Evolutionary conservation across 441 rosid genomes (phyloP).

Genomic region (Biscutella laevigata): DNA sequence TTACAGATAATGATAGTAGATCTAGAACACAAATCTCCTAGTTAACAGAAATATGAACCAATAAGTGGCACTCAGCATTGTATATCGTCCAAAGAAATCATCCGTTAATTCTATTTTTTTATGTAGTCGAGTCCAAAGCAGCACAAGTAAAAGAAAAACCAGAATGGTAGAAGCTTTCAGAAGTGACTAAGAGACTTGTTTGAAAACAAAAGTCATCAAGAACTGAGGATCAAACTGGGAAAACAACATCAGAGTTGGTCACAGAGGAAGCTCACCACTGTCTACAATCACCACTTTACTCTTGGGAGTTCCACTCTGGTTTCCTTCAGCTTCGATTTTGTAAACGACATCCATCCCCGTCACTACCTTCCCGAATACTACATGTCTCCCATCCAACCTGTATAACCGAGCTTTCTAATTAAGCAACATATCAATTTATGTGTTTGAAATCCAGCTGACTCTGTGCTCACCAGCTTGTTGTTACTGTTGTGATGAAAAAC

Average conservation of each 20-base stretch:
- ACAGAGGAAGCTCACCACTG: slow-evolving; percentile 81
- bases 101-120: too few relatives aligned
- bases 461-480: slow-evolving; percentile 59
- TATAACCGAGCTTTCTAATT: neutral
- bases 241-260: slow-evolving; percentile 23
- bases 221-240: neutral
- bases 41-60: neutral
- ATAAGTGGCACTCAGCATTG: too few relatives aligned
- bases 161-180: neutral
- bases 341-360: slow-evolving; percentile 91
- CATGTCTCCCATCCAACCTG: slow-evolving; percentile 92
- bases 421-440: neutral
- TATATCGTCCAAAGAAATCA: too few relatives aligned
- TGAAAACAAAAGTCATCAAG: neutral
- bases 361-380: slow-evolving; percentile 78
- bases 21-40: neutral
- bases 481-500: slow-evolving; percentile 77
- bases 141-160: neutral
- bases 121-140: neutral
- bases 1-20: neutral
- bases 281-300: slow-evolving; percentile 66
- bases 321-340: slow-evolving; percentile 83
- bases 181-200: neutral
- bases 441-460: neutral
- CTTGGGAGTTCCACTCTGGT: slow-evolving; percentile 64